A percentile compares a stretch with the other conserved stretches of the same genome.
Conservation (phyloP, 148 eudicot genomes). For the Cornus florida region DNA sequence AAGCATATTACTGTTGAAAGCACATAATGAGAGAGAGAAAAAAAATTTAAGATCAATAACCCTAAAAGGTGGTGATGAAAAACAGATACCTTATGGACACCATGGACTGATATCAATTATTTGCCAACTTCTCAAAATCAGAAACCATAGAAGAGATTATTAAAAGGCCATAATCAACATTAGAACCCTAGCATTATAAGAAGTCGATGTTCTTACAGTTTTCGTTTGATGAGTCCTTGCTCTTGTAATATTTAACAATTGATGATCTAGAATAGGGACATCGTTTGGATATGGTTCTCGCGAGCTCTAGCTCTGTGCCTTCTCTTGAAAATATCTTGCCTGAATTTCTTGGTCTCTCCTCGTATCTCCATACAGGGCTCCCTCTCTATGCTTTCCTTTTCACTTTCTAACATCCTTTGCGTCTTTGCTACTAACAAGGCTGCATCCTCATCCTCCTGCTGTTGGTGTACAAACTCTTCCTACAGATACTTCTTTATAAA, state of each 20-base stretch:
- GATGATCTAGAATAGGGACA: constrained; percentile 12
- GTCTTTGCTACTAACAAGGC: constrained; percentile 28
- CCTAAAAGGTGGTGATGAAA: background rate
- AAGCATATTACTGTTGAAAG: background rate
- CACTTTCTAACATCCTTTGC: constrained; percentile 34
- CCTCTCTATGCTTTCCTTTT: constrained; percentile 31
- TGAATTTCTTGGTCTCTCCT: constrained; percentile 31
- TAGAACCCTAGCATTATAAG: background rate
- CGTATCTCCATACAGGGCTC: constrained; percentile 37
- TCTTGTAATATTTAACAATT: background rate
- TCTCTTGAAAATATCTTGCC: constrained; percentile 39
- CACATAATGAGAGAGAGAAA: background rate
- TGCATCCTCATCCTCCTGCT: constrained; percentile 27
- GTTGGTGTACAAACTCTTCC: constrained; percentile 30
- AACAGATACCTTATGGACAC: background rate
- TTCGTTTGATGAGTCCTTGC: background rate
- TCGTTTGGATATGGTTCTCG: constrained; percentile 13
- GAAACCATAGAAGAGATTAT: background rate
- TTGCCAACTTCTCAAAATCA: background rate
- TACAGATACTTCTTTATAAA: constrained; percentile 14
- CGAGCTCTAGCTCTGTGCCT: constrained; percentile 36
- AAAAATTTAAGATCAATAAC: background rate
- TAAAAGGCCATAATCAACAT: background rate
- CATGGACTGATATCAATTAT: background rate
- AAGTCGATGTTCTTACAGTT: background rate